phyloP scores from a whole-genome alignment of 176 grass and related monocot species.

The Oryza meridionalis region DNA sequence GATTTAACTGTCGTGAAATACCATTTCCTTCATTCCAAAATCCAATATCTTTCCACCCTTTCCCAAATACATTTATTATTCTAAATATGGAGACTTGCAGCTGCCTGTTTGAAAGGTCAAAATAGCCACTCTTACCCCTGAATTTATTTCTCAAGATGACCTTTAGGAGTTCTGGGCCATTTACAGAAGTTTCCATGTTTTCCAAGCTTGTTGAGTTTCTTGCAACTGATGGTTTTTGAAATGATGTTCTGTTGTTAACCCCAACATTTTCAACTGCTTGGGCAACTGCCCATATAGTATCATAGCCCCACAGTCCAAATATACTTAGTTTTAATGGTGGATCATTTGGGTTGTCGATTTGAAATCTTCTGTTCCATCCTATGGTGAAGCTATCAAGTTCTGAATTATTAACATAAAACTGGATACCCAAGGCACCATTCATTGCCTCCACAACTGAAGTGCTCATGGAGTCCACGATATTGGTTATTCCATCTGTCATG shows the following conservation, averaged over 20 bases:
- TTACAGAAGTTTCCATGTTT: background rate
- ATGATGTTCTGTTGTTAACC: background rate
- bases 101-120: conserved; percentile 55
- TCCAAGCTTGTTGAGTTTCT: conserved; percentile 34
- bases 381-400: conserved; percentile 44
- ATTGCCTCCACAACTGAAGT: conserved; percentile 37
- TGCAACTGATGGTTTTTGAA: conserved; percentile 34
- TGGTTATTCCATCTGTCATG: conserved; percentile 51
- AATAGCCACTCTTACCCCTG: conserved; percentile 54
- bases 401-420: conserved; percentile 46
- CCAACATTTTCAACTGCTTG: conserved; percentile 42
- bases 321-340: conserved; percentile 40
- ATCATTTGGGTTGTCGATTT: conserved; percentile 48
- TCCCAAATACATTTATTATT: conserved; percentile 61
- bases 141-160: conserved; percentile 49
- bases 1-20: conserved; percentile 28
- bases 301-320: conserved; percentile 56
- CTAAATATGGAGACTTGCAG: conserved; percentile 45
- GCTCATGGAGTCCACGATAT: conserved; percentile 45
- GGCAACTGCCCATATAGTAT: conserved; percentile 59
- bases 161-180: conserved; percentile 59
- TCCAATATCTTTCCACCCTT: conserved; percentile 31
- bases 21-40: conserved; percentile 48
- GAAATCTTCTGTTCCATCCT: conserved; percentile 60
- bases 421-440: conserved; percentile 56